Conservation (phyloP, 2,329 filamentous ascomycete genomes). For the Akanthomyces lecanii region DNA sequence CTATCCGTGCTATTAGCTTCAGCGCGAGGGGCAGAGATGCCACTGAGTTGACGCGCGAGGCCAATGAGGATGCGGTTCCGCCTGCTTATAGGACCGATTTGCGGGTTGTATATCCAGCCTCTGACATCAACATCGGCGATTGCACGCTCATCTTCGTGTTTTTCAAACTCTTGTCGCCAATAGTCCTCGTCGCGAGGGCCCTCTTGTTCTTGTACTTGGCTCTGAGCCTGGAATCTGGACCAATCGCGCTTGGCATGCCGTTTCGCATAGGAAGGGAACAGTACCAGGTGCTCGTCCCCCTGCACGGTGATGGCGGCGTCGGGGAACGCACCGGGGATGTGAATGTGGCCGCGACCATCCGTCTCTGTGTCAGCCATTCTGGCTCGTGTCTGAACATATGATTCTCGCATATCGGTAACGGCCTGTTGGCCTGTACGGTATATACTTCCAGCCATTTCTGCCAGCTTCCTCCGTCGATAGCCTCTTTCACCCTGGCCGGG, state of each 20-base stretch:
- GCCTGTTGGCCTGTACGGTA: slow-evolving; percentile 54
- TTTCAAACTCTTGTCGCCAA: slow-evolving; percentile 75
- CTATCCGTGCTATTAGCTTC: slow-evolving; percentile 26
- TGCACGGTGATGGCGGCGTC: slow-evolving; percentile 75
- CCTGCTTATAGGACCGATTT: slow-evolving; percentile 76
- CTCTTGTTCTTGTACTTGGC: slow-evolving; percentile 27
- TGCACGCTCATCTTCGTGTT: slow-evolving; percentile 74
- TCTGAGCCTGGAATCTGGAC: slow-evolving; percentile 25
- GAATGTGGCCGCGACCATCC: slow-evolving; percentile 30
- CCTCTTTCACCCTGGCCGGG: slow-evolving; percentile 54
- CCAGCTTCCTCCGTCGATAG: slow-evolving; percentile 72
- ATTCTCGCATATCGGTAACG: slow-evolving; percentile 55
- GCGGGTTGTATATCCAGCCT: slow-evolving; percentile 91
- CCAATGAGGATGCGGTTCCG: slow-evolving; percentile 85
- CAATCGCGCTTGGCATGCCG: slow-evolving; percentile 55
- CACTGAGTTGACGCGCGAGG: slow-evolving; percentile 80
- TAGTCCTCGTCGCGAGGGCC: slow-evolving; percentile 62
- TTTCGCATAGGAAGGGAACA: slow-evolving; percentile 92
- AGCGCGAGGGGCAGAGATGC: slow-evolving; percentile 66
- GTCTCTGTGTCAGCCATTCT: slow-evolving; percentile 27
- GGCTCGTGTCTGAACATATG: slow-evolving; percentile 51
- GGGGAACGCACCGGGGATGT: slow-evolving; percentile 73
- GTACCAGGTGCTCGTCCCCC: slow-evolving; percentile 85
- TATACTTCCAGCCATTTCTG: slow-evolving; percentile 55
- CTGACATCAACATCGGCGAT: slow-evolving; percentile 91